phyloP scores from a whole-genome alignment of 768 basidiomycete species.

The Rhizopogon vinicolor region DNA sequence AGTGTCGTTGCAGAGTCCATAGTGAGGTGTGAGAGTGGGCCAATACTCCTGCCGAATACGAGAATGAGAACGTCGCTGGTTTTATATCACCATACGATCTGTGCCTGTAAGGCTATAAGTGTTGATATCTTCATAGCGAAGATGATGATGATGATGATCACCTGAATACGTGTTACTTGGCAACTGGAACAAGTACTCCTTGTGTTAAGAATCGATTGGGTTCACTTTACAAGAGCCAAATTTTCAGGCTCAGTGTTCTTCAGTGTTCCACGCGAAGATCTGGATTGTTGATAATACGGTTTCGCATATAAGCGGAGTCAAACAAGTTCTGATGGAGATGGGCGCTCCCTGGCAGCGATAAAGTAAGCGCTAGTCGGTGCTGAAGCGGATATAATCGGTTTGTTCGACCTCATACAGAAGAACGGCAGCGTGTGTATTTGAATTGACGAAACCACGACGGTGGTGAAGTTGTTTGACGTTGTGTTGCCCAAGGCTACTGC shows the following conservation, averaged over 20 bases:
- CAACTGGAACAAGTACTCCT: neutral
- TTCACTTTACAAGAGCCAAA: too few species aligned
- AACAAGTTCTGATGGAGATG: too few species aligned
- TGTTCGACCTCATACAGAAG: too few species aligned
- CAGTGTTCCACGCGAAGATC: neutral
- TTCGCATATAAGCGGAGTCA: too few species aligned
- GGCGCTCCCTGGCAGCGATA: too few species aligned
- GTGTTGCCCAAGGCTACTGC: neutral
- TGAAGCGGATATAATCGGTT: too few species aligned
- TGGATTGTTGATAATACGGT: neutral
- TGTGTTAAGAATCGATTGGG: neutral
- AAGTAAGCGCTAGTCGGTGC: too few species aligned
- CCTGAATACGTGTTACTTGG: neutral
- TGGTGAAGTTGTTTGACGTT: too few species aligned
- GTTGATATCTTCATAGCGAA: neutral
- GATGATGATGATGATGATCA: neutral
- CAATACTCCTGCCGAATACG: neutral
- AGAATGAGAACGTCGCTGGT: neutral
- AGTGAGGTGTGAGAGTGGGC: neutral
- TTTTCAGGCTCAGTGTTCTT: neutral
- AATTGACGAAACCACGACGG: too few species aligned
- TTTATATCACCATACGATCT: neutral
- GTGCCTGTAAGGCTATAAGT: neutral
- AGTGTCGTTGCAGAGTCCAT: conserved; percentile 27
- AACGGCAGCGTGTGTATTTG: too few species aligned